Evolutionary conservation across 768 basidiomycete species (phyloP).

Genomic region (Tricholoma bakamatsutake): DNA sequence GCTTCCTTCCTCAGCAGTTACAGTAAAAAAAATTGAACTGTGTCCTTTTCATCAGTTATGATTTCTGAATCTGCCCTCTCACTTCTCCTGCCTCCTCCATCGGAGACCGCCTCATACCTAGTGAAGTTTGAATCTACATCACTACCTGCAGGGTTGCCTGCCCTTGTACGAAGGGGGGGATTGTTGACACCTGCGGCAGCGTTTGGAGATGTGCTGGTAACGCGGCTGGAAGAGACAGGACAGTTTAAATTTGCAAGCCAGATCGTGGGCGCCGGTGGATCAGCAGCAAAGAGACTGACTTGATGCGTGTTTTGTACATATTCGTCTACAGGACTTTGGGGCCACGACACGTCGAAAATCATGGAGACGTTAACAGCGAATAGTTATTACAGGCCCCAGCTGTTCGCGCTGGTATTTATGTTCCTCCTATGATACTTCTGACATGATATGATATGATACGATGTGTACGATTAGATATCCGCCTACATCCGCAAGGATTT

Average conservation of each 20-base stretch:
- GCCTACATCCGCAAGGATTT: too few species aligned
- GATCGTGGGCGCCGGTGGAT: slow-evolving; percentile 26
- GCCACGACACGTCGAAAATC: too few species aligned
- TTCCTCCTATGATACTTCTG: too few species aligned
- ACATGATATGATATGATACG: too few species aligned
- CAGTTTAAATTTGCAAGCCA: slow-evolving; percentile 52
- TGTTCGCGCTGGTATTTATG: too few species aligned
- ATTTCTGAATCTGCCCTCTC: slow-evolving; percentile 76
- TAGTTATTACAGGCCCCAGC: too few species aligned
- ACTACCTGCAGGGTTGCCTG: slow-evolving; percentile 43
- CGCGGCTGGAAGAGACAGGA: slow-evolving; percentile 55
- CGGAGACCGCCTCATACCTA: slow-evolving; percentile 8
- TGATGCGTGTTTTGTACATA: not conserved
- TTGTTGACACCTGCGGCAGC: slow-evolving; percentile 81
- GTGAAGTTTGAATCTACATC: slow-evolving; percentile 16
- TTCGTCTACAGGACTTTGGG: not conserved
- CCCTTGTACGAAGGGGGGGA: slow-evolving; percentile 60
- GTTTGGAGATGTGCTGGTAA: slow-evolving; percentile 70
- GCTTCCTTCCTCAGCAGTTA: not conserved
- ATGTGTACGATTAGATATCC: too few species aligned
- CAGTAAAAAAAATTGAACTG: not conserved
- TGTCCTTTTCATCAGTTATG: slow-evolving; percentile 43
- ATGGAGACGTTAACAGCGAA: too few species aligned
- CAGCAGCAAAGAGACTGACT: slow-evolving; percentile 4
- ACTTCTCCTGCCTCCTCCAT: slow-evolving; percentile 45